Evolutionary conservation across 805 yeast genomes (phyloP).

Genomic region (Isabelozyma heimii): DNA sequence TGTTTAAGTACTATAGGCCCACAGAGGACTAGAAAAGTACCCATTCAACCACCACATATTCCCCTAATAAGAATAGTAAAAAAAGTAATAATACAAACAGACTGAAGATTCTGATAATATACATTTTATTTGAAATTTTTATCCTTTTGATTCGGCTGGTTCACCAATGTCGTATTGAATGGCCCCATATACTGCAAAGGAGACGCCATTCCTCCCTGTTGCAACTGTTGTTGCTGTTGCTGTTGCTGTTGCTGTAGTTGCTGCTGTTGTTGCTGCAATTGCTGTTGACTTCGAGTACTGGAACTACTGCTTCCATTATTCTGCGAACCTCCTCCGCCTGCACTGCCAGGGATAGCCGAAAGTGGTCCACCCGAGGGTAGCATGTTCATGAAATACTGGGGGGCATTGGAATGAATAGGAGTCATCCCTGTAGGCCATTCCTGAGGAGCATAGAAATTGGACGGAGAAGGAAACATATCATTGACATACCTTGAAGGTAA

Average conservation of each 20-base stretch:
- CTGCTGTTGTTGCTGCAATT: slow-evolving; percentile 6
- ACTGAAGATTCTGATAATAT: neutral
- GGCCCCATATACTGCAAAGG: slow-evolving; percentile 37
- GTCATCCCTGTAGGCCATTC: slow-evolving; percentile 45
- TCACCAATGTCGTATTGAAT: slow-evolving; percentile 6
- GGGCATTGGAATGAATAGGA: slow-evolving; percentile 29
- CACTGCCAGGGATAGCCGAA: slow-evolving; percentile 2
- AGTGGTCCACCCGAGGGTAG: slow-evolving; percentile 19
- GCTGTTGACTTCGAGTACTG: slow-evolving; percentile 2
- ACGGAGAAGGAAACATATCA: slow-evolving; percentile 79
- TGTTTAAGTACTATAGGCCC: too few species aligned
- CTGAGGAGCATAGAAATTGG: slow-evolving; percentile 62
- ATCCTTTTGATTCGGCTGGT: neutral
- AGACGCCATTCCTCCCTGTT: slow-evolving; percentile 18
- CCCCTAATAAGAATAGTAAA: neutral
- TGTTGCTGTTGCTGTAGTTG: slow-evolving; percentile 8
- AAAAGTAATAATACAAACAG: neutral
- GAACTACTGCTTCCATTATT: slow-evolving; percentile 2
- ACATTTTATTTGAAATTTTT: neutral
- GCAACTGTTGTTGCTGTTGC: slow-evolving; percentile 2
- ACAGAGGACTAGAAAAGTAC: too few species aligned
- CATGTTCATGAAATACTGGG: slow-evolving; percentile 37
- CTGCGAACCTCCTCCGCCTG: slow-evolving; percentile 6
- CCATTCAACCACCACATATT: too few species aligned
- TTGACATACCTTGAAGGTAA: slow-evolving; percentile 69